Evolutionary conservation across 345 rosid genomes (phyloP), one percentile per base, ranked within the genome.

Genomic region (Chamaenerion angustifolium): DNA sequence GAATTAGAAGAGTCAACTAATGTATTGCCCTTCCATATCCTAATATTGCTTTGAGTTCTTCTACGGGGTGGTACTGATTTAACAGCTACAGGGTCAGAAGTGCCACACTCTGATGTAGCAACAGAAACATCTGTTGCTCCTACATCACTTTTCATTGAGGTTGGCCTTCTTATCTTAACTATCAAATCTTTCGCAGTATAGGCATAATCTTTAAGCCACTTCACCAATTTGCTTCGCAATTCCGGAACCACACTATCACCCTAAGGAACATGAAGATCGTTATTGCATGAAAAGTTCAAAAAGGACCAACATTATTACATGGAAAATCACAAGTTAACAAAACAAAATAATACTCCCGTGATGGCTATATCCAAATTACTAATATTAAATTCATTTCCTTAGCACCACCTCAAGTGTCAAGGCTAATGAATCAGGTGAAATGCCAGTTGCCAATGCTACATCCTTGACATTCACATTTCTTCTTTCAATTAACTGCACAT

Each of bases 381-480:
- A 46, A 11, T 46, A 15, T 15, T 11, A 15, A 21, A 7, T 8
- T 31, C 8, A 8, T 31, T 46, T 60, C 31, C 16, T 7, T 46
- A 23, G 45, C 51, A 59, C 72, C 79, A 92, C 96, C 66, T 60
- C 65, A 67, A 92, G 86, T 64, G 64, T 64, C 51, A 84, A 65
- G 52, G 47, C 69, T 62, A 92, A 68, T 49, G 71, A 70, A 66
- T 80, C 85, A 37, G 82, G 70, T 16, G 81, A 78, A 54, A 75
- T 60, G 64, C 89, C 98, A 61, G 84, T 63, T 59, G 82, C 96
- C 42, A 61, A 69, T 25, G 96, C 94, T 56, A 83, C 76, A 59
- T 80, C 92, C 71, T 82, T 84, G 56, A 71, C 65, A 64, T 60
- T 73, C 59, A 87, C 94, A 73, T 80, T 87, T 55, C 96, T 96